These are phyloP conservation scores for Suillus discolor DNA, from an alignment of 768 basidiomycete species.

Conservation along the genomic window DNA sequence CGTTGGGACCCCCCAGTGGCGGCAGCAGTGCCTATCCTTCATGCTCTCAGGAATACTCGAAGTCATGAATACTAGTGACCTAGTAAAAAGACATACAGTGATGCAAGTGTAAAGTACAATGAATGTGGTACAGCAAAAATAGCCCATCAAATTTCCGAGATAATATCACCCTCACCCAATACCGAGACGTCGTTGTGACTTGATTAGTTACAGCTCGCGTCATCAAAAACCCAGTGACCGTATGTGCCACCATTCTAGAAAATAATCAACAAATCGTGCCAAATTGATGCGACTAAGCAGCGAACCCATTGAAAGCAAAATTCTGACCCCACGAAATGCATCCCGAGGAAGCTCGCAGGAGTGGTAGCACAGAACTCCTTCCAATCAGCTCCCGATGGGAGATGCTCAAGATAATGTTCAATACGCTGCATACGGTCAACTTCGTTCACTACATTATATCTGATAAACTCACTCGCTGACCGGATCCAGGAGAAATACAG, in stretches of 20 bases:
- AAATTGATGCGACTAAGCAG: neutral
- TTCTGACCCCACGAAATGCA: conserved; percentile 27
- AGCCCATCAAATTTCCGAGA: neutral
- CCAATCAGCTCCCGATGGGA: conserved; percentile 32
- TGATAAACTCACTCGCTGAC: conserved; percentile 6
- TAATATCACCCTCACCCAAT: neutral
- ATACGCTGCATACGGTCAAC: conserved; percentile 22
- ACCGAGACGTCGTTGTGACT: neutral
- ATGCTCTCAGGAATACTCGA: neutral
- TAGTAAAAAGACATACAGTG: neutral
- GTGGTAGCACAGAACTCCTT: conserved; percentile 36
- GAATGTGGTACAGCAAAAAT: neutral
- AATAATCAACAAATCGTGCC: neutral
- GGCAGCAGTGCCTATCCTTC: neutral
- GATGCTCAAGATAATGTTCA: conserved; percentile 31
- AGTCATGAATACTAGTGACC: neutral
- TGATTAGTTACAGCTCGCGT: conserved; percentile 15
- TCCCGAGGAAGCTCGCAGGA: conserved; percentile 25
- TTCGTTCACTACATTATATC: neutral
- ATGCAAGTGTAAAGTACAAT: neutral
- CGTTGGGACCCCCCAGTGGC: no score
- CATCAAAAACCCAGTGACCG: conserved; percentile 29
- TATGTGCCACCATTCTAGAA: conserved; percentile 22
- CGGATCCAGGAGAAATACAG: conserved; percentile 4
- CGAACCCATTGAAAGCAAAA: conserved; percentile 26